Evolutionary conservation across 2,329 filamentous ascomycete genomes (phyloP).

Genomic region (Trichoderma oligosporum): DNA sequence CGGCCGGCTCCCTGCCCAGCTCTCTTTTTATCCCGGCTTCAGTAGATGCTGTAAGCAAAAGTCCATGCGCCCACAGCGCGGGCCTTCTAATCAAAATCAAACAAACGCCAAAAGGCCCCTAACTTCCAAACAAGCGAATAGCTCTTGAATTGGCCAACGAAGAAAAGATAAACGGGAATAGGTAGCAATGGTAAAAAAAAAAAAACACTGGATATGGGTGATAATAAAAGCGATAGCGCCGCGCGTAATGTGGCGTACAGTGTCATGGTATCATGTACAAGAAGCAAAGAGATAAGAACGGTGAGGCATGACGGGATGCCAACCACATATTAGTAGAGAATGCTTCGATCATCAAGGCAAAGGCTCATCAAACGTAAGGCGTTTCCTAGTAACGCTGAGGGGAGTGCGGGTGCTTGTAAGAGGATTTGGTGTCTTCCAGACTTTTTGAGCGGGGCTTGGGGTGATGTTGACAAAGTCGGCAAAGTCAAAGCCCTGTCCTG

Average conservation of each 20-base stretch:
- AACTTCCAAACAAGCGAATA: slow-evolving; percentile 11
- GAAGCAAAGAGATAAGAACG: slow-evolving; percentile 23
- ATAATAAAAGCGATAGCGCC: slow-evolving; percentile 12
- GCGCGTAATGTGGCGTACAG: slow-evolving; percentile 26
- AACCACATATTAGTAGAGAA: slow-evolving; percentile 2
- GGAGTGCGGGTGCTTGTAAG: slow-evolving; percentile 51
- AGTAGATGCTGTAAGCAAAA: background rate
- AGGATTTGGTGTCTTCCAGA: slow-evolving; percentile 76
- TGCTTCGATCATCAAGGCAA: slow-evolving; percentile 22
- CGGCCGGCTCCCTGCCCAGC: background rate
- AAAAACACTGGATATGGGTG: background rate
- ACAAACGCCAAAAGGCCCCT: slow-evolving; percentile 6
- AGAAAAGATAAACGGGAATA: background rate
- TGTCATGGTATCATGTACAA: slow-evolving; percentile 39
- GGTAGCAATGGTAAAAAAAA: background rate
- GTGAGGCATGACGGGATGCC: slow-evolving; percentile 2
- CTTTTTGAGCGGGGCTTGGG: slow-evolving; percentile 85
- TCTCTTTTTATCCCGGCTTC: slow-evolving; percentile 1
- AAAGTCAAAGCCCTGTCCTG: slow-evolving; percentile 83
- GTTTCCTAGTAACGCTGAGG: slow-evolving; percentile 65
- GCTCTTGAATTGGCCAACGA: background rate
- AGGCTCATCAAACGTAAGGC: slow-evolving; percentile 77
- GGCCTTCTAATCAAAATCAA: slow-evolving; percentile 10
- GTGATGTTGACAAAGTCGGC: slow-evolving; percentile 97
- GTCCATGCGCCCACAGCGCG: background rate